These are phyloP conservation scores for Microthlaspi erraticum DNA, from an alignment of 345 rosid genomes.

Conservation along the genomic window DNA sequence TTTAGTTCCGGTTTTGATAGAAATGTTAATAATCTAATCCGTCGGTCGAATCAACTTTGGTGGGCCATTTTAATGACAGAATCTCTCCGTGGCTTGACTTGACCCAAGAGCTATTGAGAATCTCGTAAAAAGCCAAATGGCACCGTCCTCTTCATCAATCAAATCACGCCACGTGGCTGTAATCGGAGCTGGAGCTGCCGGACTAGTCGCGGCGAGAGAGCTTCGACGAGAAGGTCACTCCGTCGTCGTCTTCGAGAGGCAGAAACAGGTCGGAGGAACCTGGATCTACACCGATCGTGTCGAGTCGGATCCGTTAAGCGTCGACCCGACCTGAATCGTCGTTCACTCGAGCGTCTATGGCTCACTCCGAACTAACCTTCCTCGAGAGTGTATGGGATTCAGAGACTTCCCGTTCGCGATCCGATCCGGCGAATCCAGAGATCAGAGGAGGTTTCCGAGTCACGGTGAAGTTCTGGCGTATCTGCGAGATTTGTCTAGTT, in stretches of 20 bases:
- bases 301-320: slow-evolving; percentile 70
- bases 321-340: slow-evolving; percentile 60
- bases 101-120: background rate
- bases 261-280: slow-evolving; percentile 67
- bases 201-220: slow-evolving; percentile 76
- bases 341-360: slow-evolving; percentile 72
- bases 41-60: too few species aligned
- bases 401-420: slow-evolving; percentile 55
- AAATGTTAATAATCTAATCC: too few species aligned
- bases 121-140: slow-evolving; percentile 37
- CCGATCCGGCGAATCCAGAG: slow-evolving; percentile 46
- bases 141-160: slow-evolving; percentile 38
- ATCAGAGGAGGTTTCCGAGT: slow-evolving; percentile 75
- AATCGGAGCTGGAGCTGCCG: slow-evolving; percentile 90
- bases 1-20: too few species aligned
- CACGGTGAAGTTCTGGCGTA: slow-evolving; percentile 72
- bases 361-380: slow-evolving; percentile 88
- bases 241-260: slow-evolving; percentile 78
- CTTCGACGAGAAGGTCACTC: slow-evolving; percentile 82
- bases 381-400: slow-evolving; percentile 57
- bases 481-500: slow-evolving; percentile 65
- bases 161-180: slow-evolving; percentile 72
- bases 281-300: slow-evolving; percentile 70
- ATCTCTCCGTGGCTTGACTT: background rate
- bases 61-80: too few species aligned